Conservation (phyloP, 352 stramenopile species). For the Pythium phragmiticola region DNA sequence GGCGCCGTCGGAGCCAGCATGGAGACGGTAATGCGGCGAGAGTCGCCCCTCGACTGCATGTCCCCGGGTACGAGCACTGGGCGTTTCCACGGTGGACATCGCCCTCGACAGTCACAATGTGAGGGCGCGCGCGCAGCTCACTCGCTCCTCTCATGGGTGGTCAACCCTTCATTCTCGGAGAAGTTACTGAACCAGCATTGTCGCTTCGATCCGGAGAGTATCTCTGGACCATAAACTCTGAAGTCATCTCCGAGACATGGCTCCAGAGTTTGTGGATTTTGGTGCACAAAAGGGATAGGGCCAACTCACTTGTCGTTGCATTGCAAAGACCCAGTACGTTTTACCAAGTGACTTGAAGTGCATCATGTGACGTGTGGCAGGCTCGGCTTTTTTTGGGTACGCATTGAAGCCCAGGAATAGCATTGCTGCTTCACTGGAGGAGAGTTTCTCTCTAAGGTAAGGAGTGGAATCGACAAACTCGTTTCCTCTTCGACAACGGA, state of each 20-base stretch:
- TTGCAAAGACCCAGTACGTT: neutral
- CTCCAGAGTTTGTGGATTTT: neutral
- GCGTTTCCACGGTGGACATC: neutral
- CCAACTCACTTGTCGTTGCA: neutral
- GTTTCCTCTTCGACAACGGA: neutral
- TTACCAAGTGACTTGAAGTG: neutral
- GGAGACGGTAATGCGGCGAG: neutral
- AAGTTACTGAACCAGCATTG: neutral
- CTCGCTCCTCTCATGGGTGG: no score
- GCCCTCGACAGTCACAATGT: no score
- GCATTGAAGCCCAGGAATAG: conserved; percentile 7
- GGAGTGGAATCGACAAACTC: neutral
- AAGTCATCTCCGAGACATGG: neutral
- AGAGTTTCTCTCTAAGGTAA: neutral
- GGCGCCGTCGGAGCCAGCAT: neutral
- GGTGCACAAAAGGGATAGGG: neutral
- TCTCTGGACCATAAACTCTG: neutral
- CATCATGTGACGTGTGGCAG: conserved; percentile 5
- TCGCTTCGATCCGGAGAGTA: neutral
- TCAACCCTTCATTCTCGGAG: neutral
- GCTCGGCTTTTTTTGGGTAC: neutral
- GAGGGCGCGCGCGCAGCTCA: no score
- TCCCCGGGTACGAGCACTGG: neutral
- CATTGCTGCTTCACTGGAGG: neutral
- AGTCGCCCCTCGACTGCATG: neutral